Percentiles rank a stretch among this genome's conserved stretches.
These are phyloP conservation scores for Fusarium anguioides DNA, from an alignment of 2,329 filamentous ascomycete genomes.

Conservation along the genomic window DNA sequence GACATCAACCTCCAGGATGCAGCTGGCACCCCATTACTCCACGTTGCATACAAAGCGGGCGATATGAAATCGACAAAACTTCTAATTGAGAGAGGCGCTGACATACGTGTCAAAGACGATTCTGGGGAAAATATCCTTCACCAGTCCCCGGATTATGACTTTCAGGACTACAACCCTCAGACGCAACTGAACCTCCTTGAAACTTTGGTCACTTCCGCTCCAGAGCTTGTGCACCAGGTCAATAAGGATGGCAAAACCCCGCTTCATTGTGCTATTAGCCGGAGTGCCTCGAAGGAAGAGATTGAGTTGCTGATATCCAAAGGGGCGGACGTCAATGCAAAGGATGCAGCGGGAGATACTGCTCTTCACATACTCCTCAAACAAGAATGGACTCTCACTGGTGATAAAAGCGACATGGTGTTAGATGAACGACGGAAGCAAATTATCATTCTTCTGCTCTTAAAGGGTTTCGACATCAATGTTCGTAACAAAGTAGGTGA, in stretches of 20 bases:
- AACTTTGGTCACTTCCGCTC: accelerated
- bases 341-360: too few species aligned
- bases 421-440: too few species aligned
- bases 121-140: not conserved
- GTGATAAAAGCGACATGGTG: too few species aligned
- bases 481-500: not conserved
- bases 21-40: not conserved
- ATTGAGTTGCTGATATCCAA: not conserved
- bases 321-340: not conserved
- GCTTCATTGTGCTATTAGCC: not conserved
- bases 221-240: not conserved
- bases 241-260: not conserved
- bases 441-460: too few species aligned
- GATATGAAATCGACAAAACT: not conserved
- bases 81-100: not conserved
- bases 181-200: too few species aligned
- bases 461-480: too few species aligned
- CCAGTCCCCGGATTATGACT: not conserved
- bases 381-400: too few species aligned
- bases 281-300: too few species aligned
- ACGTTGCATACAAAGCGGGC: not conserved
- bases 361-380: too few species aligned
- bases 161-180: accelerated
- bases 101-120: not conserved
- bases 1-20: not conserved